Conservation (phyloP, 1,139 yeast species). For the Scheffersomyces quercinus region DNA sequence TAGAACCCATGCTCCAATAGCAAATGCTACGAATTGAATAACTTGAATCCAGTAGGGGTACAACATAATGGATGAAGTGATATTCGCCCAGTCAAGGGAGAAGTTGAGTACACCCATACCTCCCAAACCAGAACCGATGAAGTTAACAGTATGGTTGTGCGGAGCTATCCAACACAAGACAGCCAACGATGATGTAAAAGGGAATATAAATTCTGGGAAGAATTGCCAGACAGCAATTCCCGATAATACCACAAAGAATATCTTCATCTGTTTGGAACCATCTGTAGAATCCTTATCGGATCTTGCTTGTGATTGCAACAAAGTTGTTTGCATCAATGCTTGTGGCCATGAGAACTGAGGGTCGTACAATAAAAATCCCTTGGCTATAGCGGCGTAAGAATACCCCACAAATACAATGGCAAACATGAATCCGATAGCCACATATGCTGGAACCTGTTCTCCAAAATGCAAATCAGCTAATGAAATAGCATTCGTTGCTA, state of each 20-base stretch:
- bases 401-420: conserved; percentile 50
- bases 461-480: conserved; percentile 42
- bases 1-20: conserved; percentile 41
- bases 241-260: conserved; percentile 30
- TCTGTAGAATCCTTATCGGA: conserved; percentile 17
- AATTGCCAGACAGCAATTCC: conserved; percentile 42
- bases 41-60: conserved; percentile 49
- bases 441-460: conserved; percentile 27
- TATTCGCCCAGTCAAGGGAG: conserved; percentile 48
- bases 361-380: conserved; percentile 40
- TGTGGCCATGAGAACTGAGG: conserved; percentile 48
- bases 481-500: conserved; percentile 43
- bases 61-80: conserved; percentile 44
- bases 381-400: conserved; percentile 48
- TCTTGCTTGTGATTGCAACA: conserved; percentile 35
- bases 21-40: conserved; percentile 43
- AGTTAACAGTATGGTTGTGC: conserved; percentile 31
- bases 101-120: conserved; percentile 46
- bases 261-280: conserved; percentile 31
- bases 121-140: conserved; percentile 47
- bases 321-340: conserved; percentile 48
- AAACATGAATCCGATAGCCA: conserved; percentile 44
- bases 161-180: conserved; percentile 48
- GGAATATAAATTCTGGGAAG: conserved; percentile 44
- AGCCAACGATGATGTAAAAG: conserved; percentile 43